These are phyloP conservation scores for Collariella sp. DNA, from an alignment of 495 filamentous ascomycete species.

Conservation along the genomic window DNA sequence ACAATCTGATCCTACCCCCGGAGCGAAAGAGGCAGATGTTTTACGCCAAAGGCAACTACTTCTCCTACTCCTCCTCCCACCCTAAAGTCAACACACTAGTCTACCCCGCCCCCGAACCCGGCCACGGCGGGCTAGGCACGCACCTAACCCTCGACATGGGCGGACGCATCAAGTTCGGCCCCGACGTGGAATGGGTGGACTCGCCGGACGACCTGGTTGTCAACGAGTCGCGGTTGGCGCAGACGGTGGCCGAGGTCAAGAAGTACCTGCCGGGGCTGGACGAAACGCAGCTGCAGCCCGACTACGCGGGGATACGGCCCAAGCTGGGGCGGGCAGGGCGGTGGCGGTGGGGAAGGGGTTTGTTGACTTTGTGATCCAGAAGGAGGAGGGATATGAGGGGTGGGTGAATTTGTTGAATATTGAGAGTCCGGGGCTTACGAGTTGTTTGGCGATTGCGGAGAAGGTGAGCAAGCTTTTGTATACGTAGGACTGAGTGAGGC, in stretches of 20 bases:
- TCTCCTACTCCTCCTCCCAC: conserved; percentile 60
- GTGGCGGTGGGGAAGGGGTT: conserved; percentile 54
- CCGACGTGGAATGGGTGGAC: conserved; percentile 89
- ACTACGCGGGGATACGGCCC: conserved; percentile 87
- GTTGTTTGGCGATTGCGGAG: conserved; percentile 79
- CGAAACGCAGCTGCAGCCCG: conserved; percentile 55
- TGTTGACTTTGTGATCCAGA: conserved; percentile 74
- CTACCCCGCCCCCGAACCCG: conserved; percentile 76
- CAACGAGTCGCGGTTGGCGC: conserved; percentile 48
- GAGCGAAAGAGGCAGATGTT: conserved; percentile 50
- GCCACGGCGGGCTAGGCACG: conserved; percentile 78
- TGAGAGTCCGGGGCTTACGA: conserved; percentile 91
- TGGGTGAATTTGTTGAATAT: conserved; percentile 91
- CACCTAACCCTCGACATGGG: conserved; percentile 87
- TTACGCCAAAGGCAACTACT: conserved; percentile 95
- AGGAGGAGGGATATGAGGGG: conserved; percentile 74
- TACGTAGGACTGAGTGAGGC: conserved; percentile 13
- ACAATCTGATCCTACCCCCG: conserved; percentile 70
- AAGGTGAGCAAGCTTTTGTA: conserved; percentile 72
- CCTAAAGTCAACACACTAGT: conserved; percentile 68
- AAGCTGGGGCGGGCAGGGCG: conserved; percentile 61
- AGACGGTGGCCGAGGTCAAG: conserved; percentile 64
- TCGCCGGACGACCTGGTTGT: conserved; percentile 32
- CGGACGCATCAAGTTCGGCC: conserved; percentile 82
- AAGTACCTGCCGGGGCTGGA: conserved; percentile 71